Evolutionary conservation across 805 yeast genomes (phyloP).

Genomic region (Priceomyces haplophilus): DNA sequence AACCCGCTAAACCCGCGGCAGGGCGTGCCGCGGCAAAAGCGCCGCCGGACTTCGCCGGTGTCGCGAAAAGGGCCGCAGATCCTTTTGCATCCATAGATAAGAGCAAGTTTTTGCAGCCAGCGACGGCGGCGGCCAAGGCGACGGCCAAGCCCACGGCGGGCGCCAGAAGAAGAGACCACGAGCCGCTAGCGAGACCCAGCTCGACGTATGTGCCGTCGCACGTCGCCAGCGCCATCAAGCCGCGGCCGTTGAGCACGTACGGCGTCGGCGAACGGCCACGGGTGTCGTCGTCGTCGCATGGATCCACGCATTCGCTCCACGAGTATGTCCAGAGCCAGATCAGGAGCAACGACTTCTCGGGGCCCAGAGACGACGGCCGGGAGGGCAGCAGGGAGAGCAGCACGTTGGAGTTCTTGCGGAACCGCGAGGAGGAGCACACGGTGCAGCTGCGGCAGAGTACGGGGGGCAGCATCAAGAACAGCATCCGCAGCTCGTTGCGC

Average conservation of each 20-base stretch:
- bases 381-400: conserved; percentile 21
- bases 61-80: conserved; percentile 21
- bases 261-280: conserved; percentile 6
- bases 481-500: conserved; percentile 33
- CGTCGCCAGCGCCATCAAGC: not conserved
- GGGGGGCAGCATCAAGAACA: conserved; percentile 38
- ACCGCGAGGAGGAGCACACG: conserved; percentile 24
- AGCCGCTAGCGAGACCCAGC: conserved; percentile 14
- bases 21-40: no score
- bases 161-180: conserved; percentile 3
- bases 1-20: no score
- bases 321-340: conserved; percentile 33
- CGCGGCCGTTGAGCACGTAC: conserved; percentile 9
- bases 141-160: not conserved
- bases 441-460: conserved; percentile 27
- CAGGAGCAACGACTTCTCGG: conserved; percentile 20
- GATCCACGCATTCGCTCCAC: conserved; percentile 25
- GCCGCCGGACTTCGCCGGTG: not conserved
- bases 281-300: not conserved
- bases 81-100: conserved; percentile 45
- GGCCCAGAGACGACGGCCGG: conserved; percentile 17
- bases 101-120: conserved; percentile 24
- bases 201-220: conserved; percentile 10
- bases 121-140: no score
- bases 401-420: conserved; percentile 36